A percentile compares a stretch with the other conserved stretches of the same genome.
Conservation (phyloP, 345 rosid species). For the Aquilaria yunnanensis region DNA sequence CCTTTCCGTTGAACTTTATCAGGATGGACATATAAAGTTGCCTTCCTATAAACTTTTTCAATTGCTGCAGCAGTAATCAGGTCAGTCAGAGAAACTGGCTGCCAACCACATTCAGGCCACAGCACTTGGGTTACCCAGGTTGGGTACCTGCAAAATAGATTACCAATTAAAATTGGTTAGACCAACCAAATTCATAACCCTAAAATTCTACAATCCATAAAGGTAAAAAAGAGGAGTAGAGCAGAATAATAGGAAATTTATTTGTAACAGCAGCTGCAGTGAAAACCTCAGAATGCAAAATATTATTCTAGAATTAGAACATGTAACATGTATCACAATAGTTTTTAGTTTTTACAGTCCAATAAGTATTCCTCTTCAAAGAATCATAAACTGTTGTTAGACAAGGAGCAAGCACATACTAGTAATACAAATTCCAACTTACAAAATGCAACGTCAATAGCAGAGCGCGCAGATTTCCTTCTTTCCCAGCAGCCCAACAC, state of each 20-base stretch:
- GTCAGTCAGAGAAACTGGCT: conserved; percentile 78
- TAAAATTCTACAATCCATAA: too few relatives aligned
- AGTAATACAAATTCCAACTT: conserved; percentile 14
- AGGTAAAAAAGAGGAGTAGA: background rate
- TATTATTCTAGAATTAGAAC: too few relatives aligned
- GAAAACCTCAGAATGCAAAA: too few relatives aligned
- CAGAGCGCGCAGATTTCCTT: conserved; percentile 88
- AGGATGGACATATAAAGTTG: conserved; percentile 82
- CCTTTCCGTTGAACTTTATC: conserved; percentile 99
- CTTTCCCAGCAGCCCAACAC: conserved; percentile 90
- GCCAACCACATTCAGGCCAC: conserved; percentile 92
- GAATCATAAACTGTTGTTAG: background rate
- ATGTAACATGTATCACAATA: too few relatives aligned
- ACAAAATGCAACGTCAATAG: conserved; percentile 83
- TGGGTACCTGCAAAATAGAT: background rate
- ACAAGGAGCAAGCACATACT: background rate
- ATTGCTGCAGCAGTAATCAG: conserved; percentile 79
- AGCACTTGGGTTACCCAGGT: conserved; percentile 48
- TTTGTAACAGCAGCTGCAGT: too few relatives aligned
- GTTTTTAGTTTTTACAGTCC: too few relatives aligned
- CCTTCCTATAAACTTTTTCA: conserved; percentile 83
- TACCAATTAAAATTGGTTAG: background rate
- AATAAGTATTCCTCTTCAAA: background rate
- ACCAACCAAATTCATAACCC: too few relatives aligned
- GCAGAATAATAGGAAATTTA: too few relatives aligned